Base-by-base conservation (phyloP, 2,329 filamentous ascomycete genomes). In the Fusarium burgessii region DNA sequence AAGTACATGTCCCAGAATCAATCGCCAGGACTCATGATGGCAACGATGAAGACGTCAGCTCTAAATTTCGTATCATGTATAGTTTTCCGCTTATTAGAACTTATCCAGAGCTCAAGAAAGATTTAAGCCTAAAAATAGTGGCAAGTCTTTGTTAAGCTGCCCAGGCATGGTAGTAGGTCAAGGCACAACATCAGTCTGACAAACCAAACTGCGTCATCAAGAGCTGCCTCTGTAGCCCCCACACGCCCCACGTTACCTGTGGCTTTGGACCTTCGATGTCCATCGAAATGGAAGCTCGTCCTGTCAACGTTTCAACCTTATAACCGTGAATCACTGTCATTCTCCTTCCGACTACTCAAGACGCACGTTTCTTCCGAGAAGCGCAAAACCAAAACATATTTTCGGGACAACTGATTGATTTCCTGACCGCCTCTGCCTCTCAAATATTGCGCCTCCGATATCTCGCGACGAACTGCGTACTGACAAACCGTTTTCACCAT, bases 161-260 rank as follows among this genome's bases (percentile, higher is more conserved):
- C 27, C 27, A 29, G 27, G 27, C 27, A 29, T 23, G 27, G 27
- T 29, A 29, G 27, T 10, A 7, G 10, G 27, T 7, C 27, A 10
- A 6, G 6, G 27, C 10, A 29, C 27, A 23, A 23, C 27, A 7
- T 29, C 7, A 10, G 10, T 29, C 7, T 10, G 62, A 36, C 58
- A 74, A 71, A 73, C 77, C 55, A 68, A 73, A 76, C 77, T 79
- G 77, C 77, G 77, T 79, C 77, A 79, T 79, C 76, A 55, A 76
- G 68, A 78, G 77, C 74, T 79, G 77, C 78, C 77, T 79, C 61
- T 76, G 64, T 60, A 63, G 63, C 64, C 68, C 45, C 66, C 58
- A 66, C 61, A 56, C 45, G 68, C 49, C 70, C 74, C 71, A 76
- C 69, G 67, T 68, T 58, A 62, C 49, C 32, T 35, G 58, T 50